Base-by-base conservation (phyloP, 2,329 filamentous ascomycete species). In the Bertia moriformis region DNA sequence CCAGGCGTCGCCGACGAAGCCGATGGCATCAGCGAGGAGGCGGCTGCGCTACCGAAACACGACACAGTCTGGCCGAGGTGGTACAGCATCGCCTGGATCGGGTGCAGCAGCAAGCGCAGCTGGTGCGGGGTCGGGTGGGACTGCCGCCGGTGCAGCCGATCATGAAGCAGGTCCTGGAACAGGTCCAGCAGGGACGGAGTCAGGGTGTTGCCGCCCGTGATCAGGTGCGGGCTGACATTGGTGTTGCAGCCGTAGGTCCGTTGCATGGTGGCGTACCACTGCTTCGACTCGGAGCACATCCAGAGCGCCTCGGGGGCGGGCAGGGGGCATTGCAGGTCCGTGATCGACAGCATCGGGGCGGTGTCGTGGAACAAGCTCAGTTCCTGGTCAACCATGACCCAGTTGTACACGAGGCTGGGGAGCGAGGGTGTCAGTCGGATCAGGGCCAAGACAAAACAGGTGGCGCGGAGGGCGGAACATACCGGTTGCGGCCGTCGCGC, bases 331-430 rank as follows among this genome's bases (percentile, higher is more conserved):
- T 67, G 66, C 37, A 83, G 68, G 42, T 83, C 76, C 19, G 69
- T 77, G 40, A 81, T 69, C 13, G 75, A 71, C 41, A 84, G 69
- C 20, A 81, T 58, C 0, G 76, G 73, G 2, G 66, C 63, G 1
- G 66, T 71, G 48, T 82, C 76, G 45, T 79, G 68, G 56, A 81
- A 81, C 5, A 82, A 59, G 37, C 73, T 72, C 40, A 82, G 60
- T 54, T 85, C 80, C 48, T 83, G 78, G 50, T 85, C 80, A 18
- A 81, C 67, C 71, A 82, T 80, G 15, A 79, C 73, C 74, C 78
- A 84, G 40, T 78, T 81, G 56, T 84, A 83, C n/a, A 81, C 71
- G 20, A 84, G 61, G 46, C 78, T 79, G 48, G 42, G 18, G 3
- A 30, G 30, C 14, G n/a, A n/a, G n/a, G n/a, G n/a, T 29, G 38